These are phyloP conservation scores for Erythrobasidium yunnanense DNA, from an alignment of 768 basidiomycete genomes.

Conservation along the genomic window DNA sequence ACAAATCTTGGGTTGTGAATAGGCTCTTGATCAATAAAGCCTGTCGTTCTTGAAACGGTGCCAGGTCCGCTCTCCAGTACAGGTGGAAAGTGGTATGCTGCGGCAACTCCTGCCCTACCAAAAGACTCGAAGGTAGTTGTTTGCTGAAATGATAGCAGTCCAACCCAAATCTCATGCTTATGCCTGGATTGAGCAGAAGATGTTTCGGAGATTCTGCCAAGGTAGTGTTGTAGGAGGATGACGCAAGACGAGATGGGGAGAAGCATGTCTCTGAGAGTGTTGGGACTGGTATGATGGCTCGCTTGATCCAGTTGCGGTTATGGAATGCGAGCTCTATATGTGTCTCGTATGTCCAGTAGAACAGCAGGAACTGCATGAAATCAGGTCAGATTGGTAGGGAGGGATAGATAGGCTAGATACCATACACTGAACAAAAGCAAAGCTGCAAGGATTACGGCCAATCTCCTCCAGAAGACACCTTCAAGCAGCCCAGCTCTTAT, in stretches of 20 bases:
- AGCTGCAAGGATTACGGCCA: not conserved
- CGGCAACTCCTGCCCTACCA: constrained; percentile 32
- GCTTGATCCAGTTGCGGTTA: constrained; percentile 59
- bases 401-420: not conserved
- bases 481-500: constrained; percentile 18
- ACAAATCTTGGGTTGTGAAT: constrained; percentile 75
- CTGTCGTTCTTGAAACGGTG: constrained; percentile 66
- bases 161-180: constrained; percentile 64
- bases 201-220: constrained; percentile 54
- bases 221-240: constrained; percentile 51
- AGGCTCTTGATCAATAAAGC: constrained; percentile 86
- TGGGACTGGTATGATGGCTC: constrained; percentile 56
- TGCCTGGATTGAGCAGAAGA: constrained; percentile 68
- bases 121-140: constrained; percentile 51
- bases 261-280: constrained; percentile 65
- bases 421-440: not conserved
- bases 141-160: constrained; percentile 90
- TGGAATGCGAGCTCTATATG: constrained; percentile 79
- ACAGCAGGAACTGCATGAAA: constrained; percentile 39
- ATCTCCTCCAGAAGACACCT: not conserved
- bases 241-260: constrained; percentile 51
- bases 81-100: constrained; percentile 63
- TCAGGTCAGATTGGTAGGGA: not conserved
- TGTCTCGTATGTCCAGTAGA: constrained; percentile 48
- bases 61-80: constrained; percentile 87